Evolutionary conservation across 2,329 filamentous ascomycete species (phyloP).

Genomic region (Botrytis tulipae): DNA sequence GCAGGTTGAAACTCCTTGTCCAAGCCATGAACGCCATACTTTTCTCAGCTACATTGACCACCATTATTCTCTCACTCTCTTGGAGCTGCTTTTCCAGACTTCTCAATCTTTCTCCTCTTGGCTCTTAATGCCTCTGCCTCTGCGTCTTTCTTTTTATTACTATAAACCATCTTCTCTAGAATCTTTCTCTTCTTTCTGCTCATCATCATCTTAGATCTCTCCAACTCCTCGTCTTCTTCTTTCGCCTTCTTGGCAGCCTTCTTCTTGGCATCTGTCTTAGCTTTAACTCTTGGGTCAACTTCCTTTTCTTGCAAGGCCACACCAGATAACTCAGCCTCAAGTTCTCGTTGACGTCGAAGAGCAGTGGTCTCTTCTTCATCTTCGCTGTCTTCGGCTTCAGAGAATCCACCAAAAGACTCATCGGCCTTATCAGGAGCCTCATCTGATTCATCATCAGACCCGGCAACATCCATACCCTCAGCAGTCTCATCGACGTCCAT

Average conservation of each 20-base stretch:
- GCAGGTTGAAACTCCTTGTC: slow-evolving; percentile 20
- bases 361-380: slow-evolving; percentile 62
- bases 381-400: slow-evolving; percentile 47
- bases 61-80: slow-evolving; percentile 24
- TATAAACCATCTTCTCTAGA: slow-evolving; percentile 96
- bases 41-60: slow-evolving; percentile 24
- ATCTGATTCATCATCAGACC: slow-evolving; percentile 41
- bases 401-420: slow-evolving; percentile 39
- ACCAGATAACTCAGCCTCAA: slow-evolving; percentile 88
- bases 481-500: slow-evolving; percentile 37
- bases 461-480: slow-evolving; percentile 39
- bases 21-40: slow-evolving; percentile 30
- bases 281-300: slow-evolving; percentile 55
- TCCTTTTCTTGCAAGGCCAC: slow-evolving; percentile 53
- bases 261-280: slow-evolving; percentile 69
- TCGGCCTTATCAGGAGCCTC: slow-evolving; percentile 39
- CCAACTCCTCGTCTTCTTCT: slow-evolving; percentile 81
- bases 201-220: slow-evolving; percentile 97
- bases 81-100: slow-evolving; percentile 35
- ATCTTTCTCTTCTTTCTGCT: slow-evolving; percentile 96
- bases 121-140: slow-evolving; percentile 82
- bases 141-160: slow-evolving; percentile 87
- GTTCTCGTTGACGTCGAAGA: slow-evolving; percentile 77
- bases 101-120: slow-evolving; percentile 91
- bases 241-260: slow-evolving; percentile 68